A percentile compares a stretch with the other conserved stretches of the same genome.
These are phyloP conservation scores for Cinnamomum micranthum DNA, from an alignment of 164 flowering plant species.

Conservation along the genomic window DNA sequence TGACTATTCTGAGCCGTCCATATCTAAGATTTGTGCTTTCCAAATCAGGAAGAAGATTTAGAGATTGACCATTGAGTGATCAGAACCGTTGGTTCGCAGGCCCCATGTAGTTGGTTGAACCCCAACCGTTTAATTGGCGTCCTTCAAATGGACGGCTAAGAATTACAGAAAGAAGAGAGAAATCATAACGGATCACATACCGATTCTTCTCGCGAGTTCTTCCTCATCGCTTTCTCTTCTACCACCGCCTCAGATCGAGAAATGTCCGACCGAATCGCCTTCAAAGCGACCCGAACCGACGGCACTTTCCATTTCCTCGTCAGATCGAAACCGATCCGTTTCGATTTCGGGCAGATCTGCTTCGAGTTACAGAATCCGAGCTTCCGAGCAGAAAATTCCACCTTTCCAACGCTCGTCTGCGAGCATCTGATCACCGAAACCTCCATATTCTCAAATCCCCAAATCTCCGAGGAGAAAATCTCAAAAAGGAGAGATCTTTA, in stretches of 20 bases:
- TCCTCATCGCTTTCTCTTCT: background rate
- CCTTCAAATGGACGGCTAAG: background rate
- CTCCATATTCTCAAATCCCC: constrained; percentile 36
- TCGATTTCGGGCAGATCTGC: constrained; percentile 12
- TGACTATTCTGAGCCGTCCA: too few species aligned
- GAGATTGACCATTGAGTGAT: background rate
- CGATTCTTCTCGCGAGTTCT: constrained; percentile 19
- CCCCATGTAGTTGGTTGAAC: background rate
- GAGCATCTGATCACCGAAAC: constrained; percentile 50
- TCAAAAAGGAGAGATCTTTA: background rate
- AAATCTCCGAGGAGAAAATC: background rate
- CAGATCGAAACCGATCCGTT: constrained; percentile 22
- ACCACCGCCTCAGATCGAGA: constrained; percentile 11
- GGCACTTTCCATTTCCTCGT: constrained; percentile 23
- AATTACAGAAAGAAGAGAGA: background rate
- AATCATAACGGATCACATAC: constrained; percentile 23
- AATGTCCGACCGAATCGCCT: constrained; percentile 25
- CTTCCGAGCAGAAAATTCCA: constrained; percentile 20
- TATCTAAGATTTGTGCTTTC: background rate
- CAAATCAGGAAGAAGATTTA: too few species aligned
- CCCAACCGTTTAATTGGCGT: background rate
- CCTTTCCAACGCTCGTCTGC: constrained; percentile 25
- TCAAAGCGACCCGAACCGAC: constrained; percentile 27
- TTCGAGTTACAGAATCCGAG: constrained; percentile 20
- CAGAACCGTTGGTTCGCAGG: background rate